Percentiles rank a stretch among this genome's conserved stretches.
phyloP scores from a whole-genome alignment of 495 filamentous ascomycete genomes.

The Hypoxylon trugodes region DNA sequence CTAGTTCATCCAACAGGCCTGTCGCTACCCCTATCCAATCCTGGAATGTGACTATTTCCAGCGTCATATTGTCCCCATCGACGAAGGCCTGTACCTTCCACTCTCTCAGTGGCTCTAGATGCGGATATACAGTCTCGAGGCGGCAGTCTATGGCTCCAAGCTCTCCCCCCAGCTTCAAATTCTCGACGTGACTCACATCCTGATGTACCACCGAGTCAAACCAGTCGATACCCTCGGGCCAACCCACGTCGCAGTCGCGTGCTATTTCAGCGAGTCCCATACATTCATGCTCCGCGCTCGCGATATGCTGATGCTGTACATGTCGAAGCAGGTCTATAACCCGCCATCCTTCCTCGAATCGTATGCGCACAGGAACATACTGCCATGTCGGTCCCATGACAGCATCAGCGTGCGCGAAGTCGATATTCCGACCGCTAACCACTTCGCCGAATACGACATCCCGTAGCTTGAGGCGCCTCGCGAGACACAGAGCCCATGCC shows the following conservation, averaged over 20 bases:
- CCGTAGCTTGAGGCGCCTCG: conserved; percentile 52
- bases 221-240: conserved; percentile 35
- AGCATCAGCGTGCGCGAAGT: conserved; percentile 54
- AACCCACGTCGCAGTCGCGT: conserved; percentile 38
- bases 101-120: conserved; percentile 54
- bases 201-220: conserved; percentile 59
- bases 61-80: conserved; percentile 46
- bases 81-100: conserved; percentile 58
- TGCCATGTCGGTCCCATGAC: conserved; percentile 58
- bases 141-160: conserved; percentile 36
- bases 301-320: conserved; percentile 51
- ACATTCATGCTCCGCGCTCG: conserved; percentile 47
- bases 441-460: conserved; percentile 72
- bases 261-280: conserved; percentile 50
- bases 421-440: conserved; percentile 65
- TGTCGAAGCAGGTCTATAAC: conserved; percentile 43
- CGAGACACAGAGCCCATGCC: conserved; percentile 68
- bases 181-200: conserved; percentile 55
- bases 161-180: conserved; percentile 42
- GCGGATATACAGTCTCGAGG: conserved; percentile 55
- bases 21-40: conserved; percentile 50
- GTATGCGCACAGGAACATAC: conserved; percentile 51
- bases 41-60: conserved; percentile 56
- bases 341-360: conserved; percentile 39
- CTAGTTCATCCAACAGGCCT: conserved; percentile 47